Base-by-base conservation (phyloP, 1,139 yeast species). In the Meyerozyma sp. region DNA sequence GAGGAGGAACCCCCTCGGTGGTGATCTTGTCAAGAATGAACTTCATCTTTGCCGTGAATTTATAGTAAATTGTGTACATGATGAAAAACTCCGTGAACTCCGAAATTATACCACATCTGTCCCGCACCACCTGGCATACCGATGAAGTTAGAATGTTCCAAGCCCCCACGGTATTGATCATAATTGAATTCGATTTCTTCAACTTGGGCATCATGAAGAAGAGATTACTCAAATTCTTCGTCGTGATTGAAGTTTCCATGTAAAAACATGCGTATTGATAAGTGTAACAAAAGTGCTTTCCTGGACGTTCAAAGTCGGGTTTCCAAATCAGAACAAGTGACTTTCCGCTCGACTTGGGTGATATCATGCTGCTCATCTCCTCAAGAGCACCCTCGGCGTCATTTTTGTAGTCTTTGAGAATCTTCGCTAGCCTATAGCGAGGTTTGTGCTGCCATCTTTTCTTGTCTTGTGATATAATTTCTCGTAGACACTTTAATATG, bases 391-490 rank as follows among this genome's bases (percentile, higher is more conserved):
- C 71, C 1, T 64, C 63, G 7, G 66, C 54, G 44, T 86, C 81
- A 1, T 68, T 60, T 36, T 79, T 72, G 9, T 80, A 83, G 2
- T 81, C 79, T 44, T 68, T 75, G 16, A 73, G 65, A 8, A 90
- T 79, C 43, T 66, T 70, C 0, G 98, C 88, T n/a, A 87, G 66
- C 46, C 91, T 70, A 56, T 77, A 90, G 3, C 80, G 73, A 1
- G 97, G 95, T 43, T 86, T 78, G 56, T 93, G 98, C 43, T 90
- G 95, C 97, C 97, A 90, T 45, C 82, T 88, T 58, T 82, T 86
- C 61, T 85, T 90, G 58, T 93, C 98, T 20, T 77, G 67, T 0
- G 68, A 48, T 20, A 77, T 64, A 7, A 90, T 58, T 38, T 57
- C 62, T 32, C 54, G 58, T 16, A 73, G 57, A 20, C 70, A 57